Conservation (phyloP, 1,284 basidiomycete genomes). For the Ustilago loliicola region DNA sequence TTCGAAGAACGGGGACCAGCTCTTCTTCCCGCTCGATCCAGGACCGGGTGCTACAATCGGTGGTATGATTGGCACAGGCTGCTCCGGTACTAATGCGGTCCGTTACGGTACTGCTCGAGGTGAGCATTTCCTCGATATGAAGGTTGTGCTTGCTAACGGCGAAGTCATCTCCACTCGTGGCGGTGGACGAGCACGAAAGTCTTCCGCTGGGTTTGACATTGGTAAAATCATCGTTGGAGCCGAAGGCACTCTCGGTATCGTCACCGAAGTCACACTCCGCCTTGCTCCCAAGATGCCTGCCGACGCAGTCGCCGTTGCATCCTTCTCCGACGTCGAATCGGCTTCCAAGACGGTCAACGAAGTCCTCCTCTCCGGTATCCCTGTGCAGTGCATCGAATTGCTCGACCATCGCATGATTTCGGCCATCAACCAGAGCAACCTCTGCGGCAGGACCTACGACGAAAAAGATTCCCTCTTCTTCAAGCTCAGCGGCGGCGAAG, state of each 20-base stretch:
- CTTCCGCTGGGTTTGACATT: slow-evolving; percentile 88
- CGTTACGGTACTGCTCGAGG: slow-evolving; percentile 87
- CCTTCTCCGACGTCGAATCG: slow-evolving; percentile 73
- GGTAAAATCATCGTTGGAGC: slow-evolving; percentile 94
- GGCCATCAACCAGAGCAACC: slow-evolving; percentile 62
- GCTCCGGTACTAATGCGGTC: slow-evolving; percentile 82
- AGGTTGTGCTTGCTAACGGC: slow-evolving; percentile 82
- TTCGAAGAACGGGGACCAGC: slow-evolving; percentile 78
- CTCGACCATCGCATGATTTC: slow-evolving; percentile 62
- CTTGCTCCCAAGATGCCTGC: slow-evolving; percentile 82
- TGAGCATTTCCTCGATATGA: slow-evolving; percentile 61
- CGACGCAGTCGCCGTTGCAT: slow-evolving; percentile 75
- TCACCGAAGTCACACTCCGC: slow-evolving; percentile 88
- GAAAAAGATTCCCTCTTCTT: slow-evolving; percentile 57
- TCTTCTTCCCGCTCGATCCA: slow-evolving; percentile 86
- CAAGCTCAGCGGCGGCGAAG: slow-evolving; percentile 55
- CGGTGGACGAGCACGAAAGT: slow-evolving; percentile 78
- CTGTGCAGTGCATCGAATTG: slow-evolving; percentile 74
- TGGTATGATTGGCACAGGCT: slow-evolving; percentile 83
- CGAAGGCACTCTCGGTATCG: slow-evolving; percentile 91
- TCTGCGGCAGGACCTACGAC: slow-evolving; percentile 68
- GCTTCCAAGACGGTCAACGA: slow-evolving; percentile 80
- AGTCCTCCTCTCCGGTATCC: slow-evolving; percentile 74
- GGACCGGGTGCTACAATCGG: slow-evolving; percentile 82
- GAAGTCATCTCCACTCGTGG: slow-evolving; percentile 92